Evolutionary conservation across 2,329 filamentous ascomycete species (phyloP).

Genomic region (Cryphonectria parasitica): DNA sequence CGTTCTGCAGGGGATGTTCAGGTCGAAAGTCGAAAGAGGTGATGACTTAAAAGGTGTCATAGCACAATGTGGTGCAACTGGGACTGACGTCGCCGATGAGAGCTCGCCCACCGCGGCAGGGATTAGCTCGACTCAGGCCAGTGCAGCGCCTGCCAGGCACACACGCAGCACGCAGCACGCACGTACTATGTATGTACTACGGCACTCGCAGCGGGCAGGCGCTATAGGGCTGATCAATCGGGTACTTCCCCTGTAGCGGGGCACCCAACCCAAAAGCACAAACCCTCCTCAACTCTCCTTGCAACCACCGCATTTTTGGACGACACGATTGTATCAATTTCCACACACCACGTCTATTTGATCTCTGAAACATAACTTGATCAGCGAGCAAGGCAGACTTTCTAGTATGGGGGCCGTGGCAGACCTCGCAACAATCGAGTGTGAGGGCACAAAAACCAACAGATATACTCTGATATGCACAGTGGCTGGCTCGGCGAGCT

Average conservation of each 20-base stretch:
- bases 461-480: neutral
- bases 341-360: neutral
- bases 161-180: too few species aligned
- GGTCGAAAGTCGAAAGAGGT: neutral
- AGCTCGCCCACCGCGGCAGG: neutral
- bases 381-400: neutral
- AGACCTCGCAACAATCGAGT: neutral
- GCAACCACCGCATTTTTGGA: neutral
- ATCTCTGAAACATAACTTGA: neutral
- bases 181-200: too few species aligned
- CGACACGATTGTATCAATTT: neutral
- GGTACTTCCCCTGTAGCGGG: constrained; percentile 2
- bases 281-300: neutral
- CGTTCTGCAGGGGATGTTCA: neutral
- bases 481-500: neutral
- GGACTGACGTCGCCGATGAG: neutral
- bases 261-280: neutral
- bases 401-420: neutral
- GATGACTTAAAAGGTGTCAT: neutral
- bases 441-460: neutral
- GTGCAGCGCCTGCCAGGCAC: neutral
- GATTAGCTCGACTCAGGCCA: neutral
- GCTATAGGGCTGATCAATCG: constrained; percentile 18
- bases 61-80: neutral
- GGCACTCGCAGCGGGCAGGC: neutral